Conservation (phyloP, 352 stramenopile genomes). For the Globisporangium perplexum region DNA sequence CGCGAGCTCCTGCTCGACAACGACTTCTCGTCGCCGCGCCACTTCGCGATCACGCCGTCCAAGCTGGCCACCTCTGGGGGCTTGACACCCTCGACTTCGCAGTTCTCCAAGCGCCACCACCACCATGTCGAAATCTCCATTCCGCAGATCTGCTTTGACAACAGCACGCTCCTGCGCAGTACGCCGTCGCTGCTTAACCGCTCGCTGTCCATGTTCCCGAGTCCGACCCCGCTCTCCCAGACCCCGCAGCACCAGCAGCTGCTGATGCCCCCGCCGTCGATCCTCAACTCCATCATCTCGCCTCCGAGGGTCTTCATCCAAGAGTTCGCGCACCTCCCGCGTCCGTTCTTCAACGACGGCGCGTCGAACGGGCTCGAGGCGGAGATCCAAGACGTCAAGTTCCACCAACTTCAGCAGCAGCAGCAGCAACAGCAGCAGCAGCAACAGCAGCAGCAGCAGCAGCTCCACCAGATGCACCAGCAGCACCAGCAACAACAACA, state of each 20-base stretch:
- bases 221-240: conserved; percentile 27
- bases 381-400: conserved; percentile 19
- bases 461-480: not conserved
- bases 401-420: conserved; percentile 7
- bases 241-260: conserved; percentile 13
- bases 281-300: conserved; percentile 69
- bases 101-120: conserved; percentile 33
- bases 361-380: conserved; percentile 13
- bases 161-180: conserved; percentile 44
- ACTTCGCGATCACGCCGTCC: conserved; percentile 36
- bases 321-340: conserved; percentile 55
- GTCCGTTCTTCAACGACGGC: conserved; percentile 64
- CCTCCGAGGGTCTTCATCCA: conserved; percentile 72
- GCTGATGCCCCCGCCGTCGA: conserved; percentile 23
- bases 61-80: conserved; percentile 26
- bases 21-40: conserved; percentile 61
- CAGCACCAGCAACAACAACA: conserved; percentile 7
- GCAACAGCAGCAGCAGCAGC: not conserved
- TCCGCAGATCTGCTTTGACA: conserved; percentile 67
- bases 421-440: not conserved
- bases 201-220: conserved; percentile 25
- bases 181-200: conserved; percentile 55
- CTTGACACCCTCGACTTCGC: conserved; percentile 15
- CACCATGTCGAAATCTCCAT: conserved; percentile 67
- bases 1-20: conserved; percentile 65